phyloP scores from a whole-genome alignment of 805 yeast genomes.

The Candida verbasci region DNA sequence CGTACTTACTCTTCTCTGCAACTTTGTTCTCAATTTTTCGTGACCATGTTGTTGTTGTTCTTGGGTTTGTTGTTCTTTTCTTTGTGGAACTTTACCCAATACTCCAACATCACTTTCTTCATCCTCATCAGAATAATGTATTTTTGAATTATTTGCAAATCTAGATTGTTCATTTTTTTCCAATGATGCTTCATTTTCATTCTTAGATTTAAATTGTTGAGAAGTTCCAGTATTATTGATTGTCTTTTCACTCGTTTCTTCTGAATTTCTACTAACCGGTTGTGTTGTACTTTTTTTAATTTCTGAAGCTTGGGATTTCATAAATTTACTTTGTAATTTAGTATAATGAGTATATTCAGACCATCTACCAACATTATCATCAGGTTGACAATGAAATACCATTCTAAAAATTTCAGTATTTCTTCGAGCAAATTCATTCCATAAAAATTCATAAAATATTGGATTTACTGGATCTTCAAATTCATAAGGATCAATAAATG shows the following conservation, averaged over 20 bases:
- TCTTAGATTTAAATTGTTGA: constrained; percentile 4
- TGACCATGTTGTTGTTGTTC: background rate
- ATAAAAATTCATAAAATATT: constrained; percentile 79
- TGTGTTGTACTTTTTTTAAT: background rate
- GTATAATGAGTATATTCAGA: constrained; percentile 74
- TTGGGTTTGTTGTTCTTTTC: too few relatives aligned
- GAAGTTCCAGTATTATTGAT: constrained; percentile 4
- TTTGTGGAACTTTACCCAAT: constrained; percentile 32
- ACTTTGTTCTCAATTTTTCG: constrained; percentile 4
- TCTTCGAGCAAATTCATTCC: constrained; percentile 78
- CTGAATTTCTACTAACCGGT: background rate
- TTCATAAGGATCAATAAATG: constrained; percentile 78
- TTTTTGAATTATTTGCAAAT: constrained; percentile 10
- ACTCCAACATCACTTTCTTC: constrained; percentile 24
- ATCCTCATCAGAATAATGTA: background rate
- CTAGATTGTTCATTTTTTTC: background rate
- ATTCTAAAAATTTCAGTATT: constrained; percentile 78
- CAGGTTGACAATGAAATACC: constrained; percentile 94
- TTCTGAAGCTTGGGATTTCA: constrained; percentile 32
- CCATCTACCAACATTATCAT: constrained; percentile 88
- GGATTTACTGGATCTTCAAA: constrained; percentile 84
- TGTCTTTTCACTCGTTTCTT: constrained; percentile 5
- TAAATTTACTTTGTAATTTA: constrained; percentile 56
- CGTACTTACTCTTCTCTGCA: constrained; percentile 8
- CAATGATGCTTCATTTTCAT: constrained; percentile 2